phyloP scores from a whole-genome alignment of 345 rosid species.

The Gossypioides kirkii region DNA sequence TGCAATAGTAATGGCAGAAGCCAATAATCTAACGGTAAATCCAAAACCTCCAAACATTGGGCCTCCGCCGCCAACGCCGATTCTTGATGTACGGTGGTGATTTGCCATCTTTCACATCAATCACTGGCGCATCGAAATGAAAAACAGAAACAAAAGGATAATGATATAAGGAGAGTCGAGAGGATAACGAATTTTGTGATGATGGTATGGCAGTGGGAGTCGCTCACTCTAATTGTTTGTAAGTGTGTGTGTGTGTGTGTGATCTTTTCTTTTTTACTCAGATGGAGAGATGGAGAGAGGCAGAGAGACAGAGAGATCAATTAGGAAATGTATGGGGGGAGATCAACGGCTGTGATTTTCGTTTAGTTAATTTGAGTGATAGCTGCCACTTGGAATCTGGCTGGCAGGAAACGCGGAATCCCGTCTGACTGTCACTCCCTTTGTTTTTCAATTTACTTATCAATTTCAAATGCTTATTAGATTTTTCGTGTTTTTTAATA shows the following conservation, averaged over 20 bases:
- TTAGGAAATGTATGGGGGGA: neutral
- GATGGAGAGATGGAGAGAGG: no score
- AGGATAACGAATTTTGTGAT: no score
- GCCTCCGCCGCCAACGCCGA: neutral
- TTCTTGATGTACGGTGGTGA: constrained; percentile 27
- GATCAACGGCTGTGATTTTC: neutral
- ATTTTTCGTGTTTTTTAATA: no score
- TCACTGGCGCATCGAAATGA: neutral
- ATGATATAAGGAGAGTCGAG: no score
- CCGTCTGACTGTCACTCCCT: neutral
- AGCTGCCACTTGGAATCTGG: neutral
- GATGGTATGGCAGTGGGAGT: neutral
- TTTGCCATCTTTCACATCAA: constrained; percentile 39
- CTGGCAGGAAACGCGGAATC: neutral
- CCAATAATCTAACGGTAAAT: constrained; percentile 34
- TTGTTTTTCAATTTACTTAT: no score
- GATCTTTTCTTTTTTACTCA: no score
- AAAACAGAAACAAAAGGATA: no score
- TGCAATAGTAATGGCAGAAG: constrained; percentile 36
- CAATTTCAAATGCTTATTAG: no score
- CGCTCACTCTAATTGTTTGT: neutral
- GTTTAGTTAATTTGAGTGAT: neutral
- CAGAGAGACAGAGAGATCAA: neutral
- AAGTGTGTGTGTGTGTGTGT: neutral
- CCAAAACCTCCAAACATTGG: constrained; percentile 11